Base-by-base conservation (phyloP, 805 yeast species). In the Yamadazyma laniorum region DNA sequence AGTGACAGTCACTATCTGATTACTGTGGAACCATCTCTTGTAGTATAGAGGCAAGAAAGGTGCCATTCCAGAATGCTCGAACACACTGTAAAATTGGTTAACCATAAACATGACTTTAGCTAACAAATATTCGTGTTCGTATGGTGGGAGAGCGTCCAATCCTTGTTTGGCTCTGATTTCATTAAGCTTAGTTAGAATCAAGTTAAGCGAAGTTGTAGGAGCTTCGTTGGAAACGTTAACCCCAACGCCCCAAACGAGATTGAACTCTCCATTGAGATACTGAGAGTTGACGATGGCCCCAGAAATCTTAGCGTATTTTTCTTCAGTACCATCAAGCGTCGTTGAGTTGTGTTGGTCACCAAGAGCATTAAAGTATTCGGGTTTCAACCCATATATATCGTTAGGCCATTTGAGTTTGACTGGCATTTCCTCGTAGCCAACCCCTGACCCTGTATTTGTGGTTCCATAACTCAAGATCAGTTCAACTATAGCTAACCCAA, bases 341-440 rank as follows among this genome's bases (percentile, higher is more conserved):
- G 51, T 31, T 25, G 58, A 54, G 32, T 60, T 59, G 18, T 64
- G 70, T 12, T 43, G 38, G 37, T 48, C 44, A 6, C 29, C 14
- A 14, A 42, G 32, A 21, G 11, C 35, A n/a, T 33, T 26, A 48
- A 58, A 72, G 47, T 65, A 75, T 37, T 79, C 80, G 1, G 95
- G 95, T 39, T 77, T 79, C 50, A 79, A 56, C 3, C 83, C 79
- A 55, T 87, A 93, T 11, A 93, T 65, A 59, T 93, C 99, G 57
- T 93, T 93, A 2, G 99, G 99, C 99, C 99, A 93, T 57, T 93
- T 93, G 43, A 93, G 73, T 35, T 79, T 73, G 12, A 91, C 70
- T 0, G 96, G 97, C 49, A 93, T 61, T 32, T 79, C 82, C 15
- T 79, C 81, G 55, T 82, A 87, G 0, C 85, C 88, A 0, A 63